A percentile compares a stretch with the other conserved stretches of the same genome.
phyloP scores from a whole-genome alignment of 148 eudicot genomes.

The Camellia japonica region DNA sequence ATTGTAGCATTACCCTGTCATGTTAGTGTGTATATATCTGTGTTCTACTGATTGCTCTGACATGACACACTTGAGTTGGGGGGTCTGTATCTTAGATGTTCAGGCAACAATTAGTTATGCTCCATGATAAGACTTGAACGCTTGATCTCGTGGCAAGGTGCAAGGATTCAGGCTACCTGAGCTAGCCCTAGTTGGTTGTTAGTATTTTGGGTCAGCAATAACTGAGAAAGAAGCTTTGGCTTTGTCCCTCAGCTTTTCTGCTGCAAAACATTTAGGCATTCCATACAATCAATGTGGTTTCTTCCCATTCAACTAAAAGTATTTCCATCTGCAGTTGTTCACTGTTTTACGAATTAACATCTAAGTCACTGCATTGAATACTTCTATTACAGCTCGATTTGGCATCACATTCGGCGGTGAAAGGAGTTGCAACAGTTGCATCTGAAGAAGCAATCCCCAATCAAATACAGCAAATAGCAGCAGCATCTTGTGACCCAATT shows the following conservation, averaged over 20 bases:
- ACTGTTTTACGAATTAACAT: not conserved
- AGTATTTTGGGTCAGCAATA: too few species aligned
- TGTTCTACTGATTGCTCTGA: not conserved
- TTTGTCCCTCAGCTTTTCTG: too few species aligned
- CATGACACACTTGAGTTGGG: not conserved
- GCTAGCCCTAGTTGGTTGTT: too few species aligned
- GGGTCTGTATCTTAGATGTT: not conserved
- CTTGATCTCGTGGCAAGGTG: too few species aligned
- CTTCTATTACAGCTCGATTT: slow-evolving; percentile 28
- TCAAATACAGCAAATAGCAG: slow-evolving; percentile 9
- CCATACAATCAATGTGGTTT: not conserved
- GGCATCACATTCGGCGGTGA: not conserved
- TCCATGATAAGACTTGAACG: too few species aligned
- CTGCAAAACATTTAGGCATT: too few species aligned
- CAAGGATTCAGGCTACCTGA: too few species aligned
- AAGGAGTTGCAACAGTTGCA: slow-evolving; percentile 4
- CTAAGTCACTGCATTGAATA: not conserved
- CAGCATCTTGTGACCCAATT: not conserved
- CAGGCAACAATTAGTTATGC: too few species aligned
- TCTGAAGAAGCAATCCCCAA: slow-evolving; percentile 15
- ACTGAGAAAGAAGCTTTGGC: too few species aligned
- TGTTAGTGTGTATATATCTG: not conserved
- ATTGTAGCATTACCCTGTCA: too few species aligned
- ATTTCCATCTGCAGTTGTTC: not conserved
- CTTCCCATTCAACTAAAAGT: not conserved